phyloP scores from a whole-genome alignment of 805 yeast genomes.

The Tetrapisispora phaffii region DNA sequence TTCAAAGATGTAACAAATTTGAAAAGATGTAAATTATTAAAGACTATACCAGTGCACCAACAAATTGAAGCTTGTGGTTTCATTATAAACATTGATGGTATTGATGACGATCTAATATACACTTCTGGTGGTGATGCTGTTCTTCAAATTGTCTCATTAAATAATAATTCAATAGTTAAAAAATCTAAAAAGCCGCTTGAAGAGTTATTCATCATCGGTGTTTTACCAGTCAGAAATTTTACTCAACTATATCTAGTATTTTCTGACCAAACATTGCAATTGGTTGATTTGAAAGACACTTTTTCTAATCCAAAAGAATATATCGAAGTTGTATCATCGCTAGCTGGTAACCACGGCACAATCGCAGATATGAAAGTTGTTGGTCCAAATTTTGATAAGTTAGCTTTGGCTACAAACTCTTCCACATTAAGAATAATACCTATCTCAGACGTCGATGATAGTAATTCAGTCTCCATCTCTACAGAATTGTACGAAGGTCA shows the following conservation, averaged over 20 bases:
- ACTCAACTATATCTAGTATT: slow-evolving; percentile 42
- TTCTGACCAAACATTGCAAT: slow-evolving; percentile 76
- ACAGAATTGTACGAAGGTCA: slow-evolving; percentile 70
- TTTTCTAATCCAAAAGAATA: slow-evolving; percentile 23
- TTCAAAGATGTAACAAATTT: slow-evolving; percentile 34
- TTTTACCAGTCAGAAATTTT: slow-evolving; percentile 32
- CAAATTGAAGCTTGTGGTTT: slow-evolving; percentile 67
- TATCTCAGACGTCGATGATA: slow-evolving; percentile 6
- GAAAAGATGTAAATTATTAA: slow-evolving; percentile 43
- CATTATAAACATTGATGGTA: slow-evolving; percentile 21
- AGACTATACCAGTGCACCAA: slow-evolving; percentile 64
- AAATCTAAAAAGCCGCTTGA: slow-evolving; percentile 46
- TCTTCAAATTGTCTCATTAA: slow-evolving; percentile 54
- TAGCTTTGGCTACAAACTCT: slow-evolving; percentile 90
- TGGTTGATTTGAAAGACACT: slow-evolving; percentile 32
- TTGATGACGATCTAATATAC: slow-evolving; percentile 34
- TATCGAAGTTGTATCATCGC: slow-evolving; percentile 40
- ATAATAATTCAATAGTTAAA: slow-evolving; percentile 37
- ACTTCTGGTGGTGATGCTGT: slow-evolving; percentile 74
- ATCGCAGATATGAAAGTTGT: slow-evolving; percentile 79
- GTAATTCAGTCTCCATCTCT: slow-evolving; percentile 35
- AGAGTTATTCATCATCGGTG: slow-evolving; percentile 62
- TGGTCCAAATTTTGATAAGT: slow-evolving; percentile 44
- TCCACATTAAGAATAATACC: slow-evolving; percentile 74
- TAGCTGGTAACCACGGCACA: slow-evolving; percentile 94